Base-by-base conservation (phyloP, 108 stramenopile species). In the Cyclotella distinguenda region DNA sequence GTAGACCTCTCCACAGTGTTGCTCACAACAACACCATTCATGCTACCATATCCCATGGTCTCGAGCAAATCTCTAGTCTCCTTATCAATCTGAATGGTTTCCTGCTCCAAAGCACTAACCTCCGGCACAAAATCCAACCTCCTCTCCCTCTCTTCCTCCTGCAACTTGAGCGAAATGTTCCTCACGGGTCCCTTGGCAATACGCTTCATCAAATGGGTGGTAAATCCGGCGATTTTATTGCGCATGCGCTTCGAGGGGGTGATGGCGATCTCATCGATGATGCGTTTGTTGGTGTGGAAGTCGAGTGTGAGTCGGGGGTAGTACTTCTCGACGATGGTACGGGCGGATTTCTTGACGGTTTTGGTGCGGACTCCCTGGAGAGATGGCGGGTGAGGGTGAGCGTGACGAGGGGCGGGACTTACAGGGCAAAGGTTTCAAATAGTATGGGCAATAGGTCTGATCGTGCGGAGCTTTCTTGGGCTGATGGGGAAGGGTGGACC, bases 41-140 rank as follows among this genome's bases (percentile, higher is more conserved):
- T 59, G 47, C 73, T 84, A 56, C 87, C 92, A 61, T 87, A 90
- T 67, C 92, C 92, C 69, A 99, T 77, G 44, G 82, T 72, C 75
- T 97, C 97, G 30, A 99, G 79, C 93, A 99, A 86, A 54, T 96
- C 98, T 56, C 94, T 79, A 43, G 99, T 99, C 71, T 98, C 98
- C 25, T 86, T 77, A 80, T 99, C 99, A 70, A 99, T 95, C 44
- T 76, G 74, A 55, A 99, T 97, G 15, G 85, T 81, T 39, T 97
- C 97, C 72, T 97, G 93, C 52, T 97, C 97, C 70, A 99, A 78
- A 21, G 97, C 99, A 60, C 95, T 96, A 22, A 99, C 98, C 84
- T 99, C 97, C 18, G 99, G 99, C n/a, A 99, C 98, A 74, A 98
- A 99, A 87, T 99, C 99, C 93, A 99, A 87, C 58, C 99, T 83